Conservation (phyloP, 2,329 filamentous ascomycete genomes). For the Akanthomyces muscarius region DNA sequence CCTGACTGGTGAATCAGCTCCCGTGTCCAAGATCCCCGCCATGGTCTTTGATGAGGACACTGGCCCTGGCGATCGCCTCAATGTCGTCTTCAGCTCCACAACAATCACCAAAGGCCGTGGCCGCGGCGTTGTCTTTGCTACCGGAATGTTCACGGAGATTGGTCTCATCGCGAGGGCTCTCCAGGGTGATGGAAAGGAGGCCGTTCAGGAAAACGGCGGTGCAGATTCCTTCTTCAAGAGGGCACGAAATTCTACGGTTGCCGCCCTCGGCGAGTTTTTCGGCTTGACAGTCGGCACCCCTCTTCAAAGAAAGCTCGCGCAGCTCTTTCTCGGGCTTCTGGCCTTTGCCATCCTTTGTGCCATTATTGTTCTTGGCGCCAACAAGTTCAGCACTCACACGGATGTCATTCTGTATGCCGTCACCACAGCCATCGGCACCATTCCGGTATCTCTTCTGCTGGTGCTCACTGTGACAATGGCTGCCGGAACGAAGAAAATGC, state of each 20-base stretch:
- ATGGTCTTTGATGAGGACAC: conserved; percentile 35
- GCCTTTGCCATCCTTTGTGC: conserved; percentile 45
- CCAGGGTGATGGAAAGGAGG: conserved; percentile 27
- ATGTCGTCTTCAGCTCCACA: conserved; percentile 53
- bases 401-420: conserved; percentile 37
- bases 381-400: conserved; percentile 32
- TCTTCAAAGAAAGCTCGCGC: conserved; percentile 62
- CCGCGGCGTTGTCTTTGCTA: conserved; percentile 55
- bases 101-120: conserved; percentile 56
- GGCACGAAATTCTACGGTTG: conserved; percentile 5
- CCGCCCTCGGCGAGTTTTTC: conserved; percentile 37
- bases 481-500: conserved; percentile 45
- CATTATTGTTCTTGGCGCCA: conserved; percentile 37
- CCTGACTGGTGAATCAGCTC: conserved; percentile 57
- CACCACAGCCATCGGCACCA: conserved; percentile 40
- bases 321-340: conserved; percentile 63
- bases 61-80: conserved; percentile 48
- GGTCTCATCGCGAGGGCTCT: conserved; percentile 49
- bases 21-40: conserved; percentile 46
- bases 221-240: conserved; percentile 11
- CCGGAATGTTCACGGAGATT: conserved; percentile 57
- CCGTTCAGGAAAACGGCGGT: not conserved
- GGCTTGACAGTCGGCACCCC: conserved; percentile 57
- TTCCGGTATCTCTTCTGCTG: conserved; percentile 41
- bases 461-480: conserved; percentile 55